Conservation (phyloP, 2,329 filamentous ascomycete species). For the Ophiostoma sp. region DNA sequence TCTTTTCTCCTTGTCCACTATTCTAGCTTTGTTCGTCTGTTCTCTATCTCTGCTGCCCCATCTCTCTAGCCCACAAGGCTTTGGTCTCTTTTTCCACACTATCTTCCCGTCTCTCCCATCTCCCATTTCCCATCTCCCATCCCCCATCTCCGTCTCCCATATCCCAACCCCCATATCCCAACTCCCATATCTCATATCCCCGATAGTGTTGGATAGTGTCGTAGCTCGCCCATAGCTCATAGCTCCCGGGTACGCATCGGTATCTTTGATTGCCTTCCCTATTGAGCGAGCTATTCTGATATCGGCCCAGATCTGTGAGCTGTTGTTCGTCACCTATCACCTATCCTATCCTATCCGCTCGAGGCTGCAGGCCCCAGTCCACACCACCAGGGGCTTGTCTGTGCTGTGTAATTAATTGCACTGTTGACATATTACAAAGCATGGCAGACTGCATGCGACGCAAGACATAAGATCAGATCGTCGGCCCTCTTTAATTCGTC, state of each 20-base stretch:
- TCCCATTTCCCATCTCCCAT: not conserved
- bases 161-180: too few species aligned
- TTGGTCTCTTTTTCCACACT: not conserved
- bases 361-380: not conserved
- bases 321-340: constrained; percentile 9
- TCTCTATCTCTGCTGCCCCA: not conserved
- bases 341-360: constrained; percentile 8
- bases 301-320: constrained; percentile 1
- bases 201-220: too few species aligned
- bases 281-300: constrained; percentile 17
- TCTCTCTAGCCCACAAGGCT: not conserved
- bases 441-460: not conserved
- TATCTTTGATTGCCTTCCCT: constrained; percentile 22
- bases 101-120: not conserved
- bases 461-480: constrained; percentile 13
- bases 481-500: not conserved
- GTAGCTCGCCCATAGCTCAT: not conserved
- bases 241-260: not conserved
- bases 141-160: not conserved
- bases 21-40: not conserved
- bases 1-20: not conserved
- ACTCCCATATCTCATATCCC: constrained; percentile 1
- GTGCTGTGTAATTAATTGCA: not conserved
- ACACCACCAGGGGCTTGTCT: not conserved
- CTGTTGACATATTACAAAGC: not conserved